Evolutionary conservation across 2,329 filamentous ascomycete species (phyloP), one percentile per base, ranked within the genome.

Genomic region (Septoria linicola): DNA sequence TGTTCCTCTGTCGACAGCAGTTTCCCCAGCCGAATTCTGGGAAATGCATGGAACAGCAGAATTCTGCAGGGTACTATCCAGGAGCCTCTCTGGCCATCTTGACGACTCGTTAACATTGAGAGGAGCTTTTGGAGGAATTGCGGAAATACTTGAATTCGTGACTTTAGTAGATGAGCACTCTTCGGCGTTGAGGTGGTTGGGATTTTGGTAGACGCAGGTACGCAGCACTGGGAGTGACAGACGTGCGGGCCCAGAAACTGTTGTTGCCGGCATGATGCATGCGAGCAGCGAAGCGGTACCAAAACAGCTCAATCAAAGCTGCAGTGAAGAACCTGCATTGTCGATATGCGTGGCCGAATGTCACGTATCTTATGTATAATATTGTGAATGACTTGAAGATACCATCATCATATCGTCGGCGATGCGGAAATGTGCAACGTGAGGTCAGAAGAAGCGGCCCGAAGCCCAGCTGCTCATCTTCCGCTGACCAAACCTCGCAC

Each of bases 161-260:
- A 25, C 14, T 5, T 45, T 57, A 11, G 32, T 42, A 11, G 46
- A 57, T 27, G 41, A 49, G 23, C 54, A 59, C 48, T 54, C 54
- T n/a, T 40, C 45, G 2, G 50, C 47, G 16, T 31, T 59, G 41
- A 32, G 54, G 21, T 59, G 57, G 57, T 17, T 59, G 20, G 56
- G 55, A 39, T 58, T 37, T 39, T 58, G 55, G 55, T 58, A 48
- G 30, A 13, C 14, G 31, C 31, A 34, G 31, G 31, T 34, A 34
- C 31, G 14, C 14, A 34, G 31, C 14, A n/a, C 13, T n/a, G 31
- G 11, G 5, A n/a, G 5, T 13, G 6, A 34, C 5, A 4, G n/a
- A 4, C 31, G n/a, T 6, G 6, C 31, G 14, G 11, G 13, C 5
- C 11, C 31, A n/a, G 31, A n/a, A 34, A 7, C 27, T 7, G 13